phyloP scores from a whole-genome alignment of 1,139 yeast species.

The Geotrichum bryndzae region DNA sequence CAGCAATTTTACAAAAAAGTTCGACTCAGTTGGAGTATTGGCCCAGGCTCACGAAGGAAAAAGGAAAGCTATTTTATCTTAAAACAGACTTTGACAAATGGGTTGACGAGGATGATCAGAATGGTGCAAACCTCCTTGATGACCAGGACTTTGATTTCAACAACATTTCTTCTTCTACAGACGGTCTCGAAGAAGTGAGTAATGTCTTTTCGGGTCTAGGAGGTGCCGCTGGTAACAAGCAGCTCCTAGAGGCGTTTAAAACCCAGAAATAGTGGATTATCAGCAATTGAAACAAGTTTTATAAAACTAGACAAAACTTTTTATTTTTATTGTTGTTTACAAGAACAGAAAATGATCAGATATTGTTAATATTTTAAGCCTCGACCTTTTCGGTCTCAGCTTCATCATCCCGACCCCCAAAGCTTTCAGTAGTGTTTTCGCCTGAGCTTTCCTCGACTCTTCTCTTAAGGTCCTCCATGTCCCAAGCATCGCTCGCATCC shows the following conservation, averaged over 20 bases:
- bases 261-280: background rate
- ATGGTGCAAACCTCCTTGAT: conserved; percentile 39
- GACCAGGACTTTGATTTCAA: conserved; percentile 33
- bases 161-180: background rate
- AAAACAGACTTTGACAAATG: conserved; percentile 95
- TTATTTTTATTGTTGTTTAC: conserved; percentile 4
- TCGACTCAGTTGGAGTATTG: background rate
- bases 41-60: background rate
- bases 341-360: background rate
- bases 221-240: conserved; percentile 1
- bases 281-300: background rate
- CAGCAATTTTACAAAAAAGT: conserved; percentile 40
- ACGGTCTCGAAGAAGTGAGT: conserved; percentile 2
- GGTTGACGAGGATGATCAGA: conserved; percentile 95
- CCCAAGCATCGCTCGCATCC: conserved; percentile 48
- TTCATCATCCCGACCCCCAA: background rate
- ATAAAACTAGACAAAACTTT: background rate
- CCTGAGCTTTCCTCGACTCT: conserved; percentile 27
- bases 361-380: conserved; percentile 3
- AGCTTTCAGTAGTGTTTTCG: conserved; percentile 11
- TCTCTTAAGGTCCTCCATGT: conserved; percentile 34
- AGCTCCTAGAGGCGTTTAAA: background rate
- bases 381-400: background rate
- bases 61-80: conserved; percentile 45
- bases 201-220: conserved; percentile 7